Base-by-base conservation (phyloP, 192 early-diverging fungal species). In the Bifiguratus adelaidae region DNA sequence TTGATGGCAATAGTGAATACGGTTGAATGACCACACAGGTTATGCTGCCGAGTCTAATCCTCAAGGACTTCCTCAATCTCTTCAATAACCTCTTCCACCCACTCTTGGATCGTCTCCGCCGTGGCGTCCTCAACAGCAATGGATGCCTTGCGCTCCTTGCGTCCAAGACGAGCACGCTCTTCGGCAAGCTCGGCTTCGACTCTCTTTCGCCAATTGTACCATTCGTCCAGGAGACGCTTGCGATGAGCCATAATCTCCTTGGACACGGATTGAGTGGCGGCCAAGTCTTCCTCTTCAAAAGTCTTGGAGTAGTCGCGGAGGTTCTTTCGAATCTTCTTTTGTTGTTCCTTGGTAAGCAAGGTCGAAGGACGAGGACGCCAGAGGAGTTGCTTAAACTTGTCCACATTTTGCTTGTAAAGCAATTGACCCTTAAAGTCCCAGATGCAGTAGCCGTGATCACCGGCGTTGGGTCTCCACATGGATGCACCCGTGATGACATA, bases 341-440 rank as follows among this genome's bases (percentile, higher is more conserved):
- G 83, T 70, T 86, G 68, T 26, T 83, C 89, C 36, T 67, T 63
- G 11, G 81, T 64, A 29, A 97, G 70, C 41, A 97, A 73, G 33
- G 86, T 78, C 33, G 66, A 61, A 6, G 96, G 94, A 34, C 92
- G 85, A 34, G 96, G 96, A 52, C 96, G 86, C 91, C 94, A 99
- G 53, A 89, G 52, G 33, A 96, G 56, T 76, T 95, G 92, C 73
- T 93, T 92, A 61, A 99, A 90, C 48, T 71, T 63, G 41, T 89
- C 83, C 19, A 88, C 61, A 40, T 61, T 62, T 33, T 85, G 78
- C 64, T 83, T 82, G 58, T 73, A 73, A 22, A 97, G 68, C 48
- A 77, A 51, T 56, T 81, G 70, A 35, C 96, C 96, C 58, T 82
- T 83, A 50, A 93, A 88, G 56, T 88, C 86, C 90, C 91, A 99